These are phyloP conservation scores for Fusarium sp. DNA, from an alignment of 2,329 filamentous ascomycete genomes.

Conservation along the genomic window DNA sequence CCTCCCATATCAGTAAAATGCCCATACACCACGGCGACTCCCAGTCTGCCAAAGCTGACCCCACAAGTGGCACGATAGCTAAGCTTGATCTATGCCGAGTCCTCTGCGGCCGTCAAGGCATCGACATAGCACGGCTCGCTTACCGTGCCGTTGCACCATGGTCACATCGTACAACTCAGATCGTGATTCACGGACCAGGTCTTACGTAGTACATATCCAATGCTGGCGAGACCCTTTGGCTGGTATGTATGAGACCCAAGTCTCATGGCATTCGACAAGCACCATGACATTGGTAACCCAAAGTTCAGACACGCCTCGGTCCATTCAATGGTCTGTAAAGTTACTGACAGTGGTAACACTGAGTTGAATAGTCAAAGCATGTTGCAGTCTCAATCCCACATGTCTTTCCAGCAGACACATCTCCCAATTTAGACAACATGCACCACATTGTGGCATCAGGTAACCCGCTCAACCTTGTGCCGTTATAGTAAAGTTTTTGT, in stretches of 20 bases:
- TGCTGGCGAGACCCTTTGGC: not conserved
- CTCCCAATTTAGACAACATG: conserved; percentile 21
- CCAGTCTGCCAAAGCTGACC: not conserved
- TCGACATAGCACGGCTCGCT: conserved; percentile 15
- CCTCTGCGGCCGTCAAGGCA: not conserved
- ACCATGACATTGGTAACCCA: not conserved
- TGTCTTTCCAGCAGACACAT: conserved; percentile 9
- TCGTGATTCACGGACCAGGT: conserved; percentile 10
- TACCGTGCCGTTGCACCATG: conserved; percentile 17
- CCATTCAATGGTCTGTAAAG: not conserved
- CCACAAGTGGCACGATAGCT: not conserved
- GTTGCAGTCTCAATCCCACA: not conserved
- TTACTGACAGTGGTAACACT: not conserved
- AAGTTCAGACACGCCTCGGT: not conserved
- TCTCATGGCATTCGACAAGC: conserved; percentile 5
- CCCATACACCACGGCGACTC: not conserved
- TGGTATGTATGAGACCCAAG: conserved; percentile 6
- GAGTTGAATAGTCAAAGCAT: conserved; percentile 5
- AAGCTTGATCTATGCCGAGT: conserved; percentile 3
- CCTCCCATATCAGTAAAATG: not conserved
- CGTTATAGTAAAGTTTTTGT: not conserved
- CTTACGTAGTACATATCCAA: conserved; percentile 6
- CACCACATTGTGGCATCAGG: conserved; percentile 4
- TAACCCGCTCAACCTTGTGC: conserved; percentile 9
- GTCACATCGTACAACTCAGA: conserved; percentile 29